Conservation (phyloP, 257 asterid species). For the Lycium barbarum region DNA sequence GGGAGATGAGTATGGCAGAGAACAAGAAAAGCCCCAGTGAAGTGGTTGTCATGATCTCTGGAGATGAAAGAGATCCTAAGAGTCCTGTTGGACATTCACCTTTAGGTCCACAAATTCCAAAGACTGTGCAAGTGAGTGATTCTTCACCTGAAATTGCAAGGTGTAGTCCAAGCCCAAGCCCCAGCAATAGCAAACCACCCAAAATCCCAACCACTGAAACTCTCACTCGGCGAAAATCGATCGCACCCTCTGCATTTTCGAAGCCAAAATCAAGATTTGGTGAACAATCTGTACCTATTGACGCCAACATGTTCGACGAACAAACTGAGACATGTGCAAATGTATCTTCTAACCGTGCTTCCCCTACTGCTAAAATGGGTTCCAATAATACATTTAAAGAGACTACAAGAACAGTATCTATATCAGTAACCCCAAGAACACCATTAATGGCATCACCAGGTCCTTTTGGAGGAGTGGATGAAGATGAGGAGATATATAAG, state of each 20-base stretch:
- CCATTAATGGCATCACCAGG: conserved; percentile 69
- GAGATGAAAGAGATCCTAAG: conserved; percentile 48
- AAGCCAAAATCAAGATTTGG: conserved; percentile 93
- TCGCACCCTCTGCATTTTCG: conserved; percentile 48
- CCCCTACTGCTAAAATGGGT: conserved; percentile 52
- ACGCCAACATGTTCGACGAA: conserved; percentile 48
- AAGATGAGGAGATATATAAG: conserved; percentile 80
- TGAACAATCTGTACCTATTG: conserved; percentile 61
- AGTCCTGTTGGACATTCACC: conserved; percentile 37
- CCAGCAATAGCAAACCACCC: conserved; percentile 67
- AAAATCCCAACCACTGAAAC: conserved; percentile 60
- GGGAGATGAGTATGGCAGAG: conserved; percentile 65
- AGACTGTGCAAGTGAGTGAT: conserved; percentile 37
- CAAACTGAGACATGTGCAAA: conserved; percentile 33
- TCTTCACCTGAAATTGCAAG: conserved; percentile 66
- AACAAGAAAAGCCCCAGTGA: conserved; percentile 56
- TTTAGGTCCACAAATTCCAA: conserved; percentile 43
- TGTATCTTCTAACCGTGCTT: conserved; percentile 53
- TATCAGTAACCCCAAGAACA: conserved; percentile 59
- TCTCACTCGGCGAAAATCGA: conserved; percentile 60
- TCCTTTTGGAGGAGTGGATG: conserved; percentile 61
- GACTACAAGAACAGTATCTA: conserved; percentile 40
- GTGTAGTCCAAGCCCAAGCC: conserved; percentile 56
- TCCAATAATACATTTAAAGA: conserved; percentile 46
- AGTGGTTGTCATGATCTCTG: conserved; percentile 55